Conservation (phyloP, 169 alveolate species). For the Amoebophrya sp. region DNA sequence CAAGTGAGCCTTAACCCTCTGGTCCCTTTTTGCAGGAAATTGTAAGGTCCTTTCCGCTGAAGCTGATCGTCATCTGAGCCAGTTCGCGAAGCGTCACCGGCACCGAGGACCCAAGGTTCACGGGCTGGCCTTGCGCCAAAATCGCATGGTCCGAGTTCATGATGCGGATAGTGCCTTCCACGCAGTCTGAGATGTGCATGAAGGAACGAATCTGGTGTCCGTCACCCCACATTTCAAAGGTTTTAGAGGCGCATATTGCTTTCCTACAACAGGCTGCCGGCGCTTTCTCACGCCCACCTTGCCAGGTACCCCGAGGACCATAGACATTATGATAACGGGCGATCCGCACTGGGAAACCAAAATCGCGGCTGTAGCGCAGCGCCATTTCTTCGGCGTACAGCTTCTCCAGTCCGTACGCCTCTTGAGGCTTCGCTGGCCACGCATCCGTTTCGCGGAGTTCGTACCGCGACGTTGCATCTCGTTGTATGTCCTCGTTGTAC, state of each 20-base stretch:
- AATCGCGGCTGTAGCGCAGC: not conserved
- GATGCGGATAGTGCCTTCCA: not conserved
- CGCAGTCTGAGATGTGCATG: not conserved
- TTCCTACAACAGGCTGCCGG: not conserved
- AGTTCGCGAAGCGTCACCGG: not conserved
- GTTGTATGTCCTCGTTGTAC: not conserved
- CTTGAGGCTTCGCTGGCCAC: slow-evolving; percentile 6
- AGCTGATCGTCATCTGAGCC: not conserved
- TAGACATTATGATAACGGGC: not conserved
- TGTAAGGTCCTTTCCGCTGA: not conserved
- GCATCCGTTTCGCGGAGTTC: not conserved
- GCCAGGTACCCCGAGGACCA: not conserved
- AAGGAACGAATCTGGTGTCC: not conserved
- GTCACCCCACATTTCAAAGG: not conserved
- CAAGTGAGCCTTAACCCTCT: no score
- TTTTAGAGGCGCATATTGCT: not conserved
- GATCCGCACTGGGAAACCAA: not conserved
- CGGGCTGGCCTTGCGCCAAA: no score
- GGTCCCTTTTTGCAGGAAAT: not conserved
- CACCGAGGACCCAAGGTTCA: not conserved
- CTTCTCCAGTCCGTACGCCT: not conserved
- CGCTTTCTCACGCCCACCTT: not conserved
- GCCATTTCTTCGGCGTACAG: slow-evolving; percentile 2
- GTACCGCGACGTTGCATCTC: not conserved
- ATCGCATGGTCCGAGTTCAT: not conserved